Conservation (phyloP, 164 flowering plant genomes). For the Pachysandra terminalis region DNA sequence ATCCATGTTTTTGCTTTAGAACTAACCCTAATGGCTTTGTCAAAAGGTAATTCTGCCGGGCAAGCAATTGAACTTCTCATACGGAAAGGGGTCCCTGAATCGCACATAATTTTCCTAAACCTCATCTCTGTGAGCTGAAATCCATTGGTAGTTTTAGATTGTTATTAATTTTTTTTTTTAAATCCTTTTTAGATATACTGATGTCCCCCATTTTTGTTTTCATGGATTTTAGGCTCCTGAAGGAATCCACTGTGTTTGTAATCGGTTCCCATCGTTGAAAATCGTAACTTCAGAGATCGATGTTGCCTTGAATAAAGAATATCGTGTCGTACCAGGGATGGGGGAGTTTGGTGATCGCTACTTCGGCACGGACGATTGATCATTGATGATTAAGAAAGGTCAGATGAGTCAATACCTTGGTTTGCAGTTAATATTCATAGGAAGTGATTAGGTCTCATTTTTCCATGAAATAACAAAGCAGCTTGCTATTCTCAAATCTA, state of each 20-base stretch:
- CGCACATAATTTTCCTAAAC: conserved; percentile 81
- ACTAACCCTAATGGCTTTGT: conserved; percentile 2
- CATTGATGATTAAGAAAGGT: conserved; percentile 7
- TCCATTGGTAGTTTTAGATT: not conserved
- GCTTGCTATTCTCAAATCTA: too few species aligned
- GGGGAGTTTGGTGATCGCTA: conserved; percentile 98
- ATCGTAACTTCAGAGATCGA: conserved; percentile 94
- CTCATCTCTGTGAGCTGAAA: conserved; percentile 73
- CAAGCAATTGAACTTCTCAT: conserved; percentile 90
- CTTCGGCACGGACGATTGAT: conserved; percentile 91
- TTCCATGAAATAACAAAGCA: too few species aligned
- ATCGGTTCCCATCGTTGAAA: conserved; percentile 75
- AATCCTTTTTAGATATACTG: not conserved
- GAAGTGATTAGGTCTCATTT: too few species aligned
- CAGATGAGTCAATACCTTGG: conserved; percentile 2
- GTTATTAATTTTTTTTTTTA: not conserved
- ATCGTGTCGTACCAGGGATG: conserved; percentile 88
- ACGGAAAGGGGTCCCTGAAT: conserved; percentile 91
- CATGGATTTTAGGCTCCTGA: conserved; percentile 69
- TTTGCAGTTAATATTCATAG: too few species aligned
- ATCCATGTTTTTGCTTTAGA: not conserved
- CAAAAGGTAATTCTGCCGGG: conserved; percentile 80
- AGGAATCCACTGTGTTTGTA: conserved; percentile 89
- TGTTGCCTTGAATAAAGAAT: conserved; percentile 69
- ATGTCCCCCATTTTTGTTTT: not conserved